A percentile compares a stretch with the other conserved stretches of the same genome.
Evolutionary conservation across 495 filamentous ascomycete genomes (phyloP).

Genomic region (Podospora didyma): DNA sequence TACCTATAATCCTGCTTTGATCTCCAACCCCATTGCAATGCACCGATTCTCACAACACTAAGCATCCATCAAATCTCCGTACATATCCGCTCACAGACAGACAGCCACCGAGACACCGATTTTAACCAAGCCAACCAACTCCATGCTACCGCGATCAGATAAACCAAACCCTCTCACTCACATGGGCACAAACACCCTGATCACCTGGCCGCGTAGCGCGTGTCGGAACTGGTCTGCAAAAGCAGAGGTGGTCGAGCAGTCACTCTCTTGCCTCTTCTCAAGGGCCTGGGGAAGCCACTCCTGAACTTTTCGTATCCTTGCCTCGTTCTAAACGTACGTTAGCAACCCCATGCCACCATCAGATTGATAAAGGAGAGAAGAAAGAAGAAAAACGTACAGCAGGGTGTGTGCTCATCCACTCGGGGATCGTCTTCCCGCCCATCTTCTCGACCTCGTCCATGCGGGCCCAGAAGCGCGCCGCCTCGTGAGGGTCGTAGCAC

Average conservation of each 20-base stretch:
- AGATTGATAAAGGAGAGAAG: no score
- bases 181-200: no score
- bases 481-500: slow-evolving; percentile 69
- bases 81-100: no score
- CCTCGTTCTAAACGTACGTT: slow-evolving; percentile 51
- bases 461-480: slow-evolving; percentile 67
- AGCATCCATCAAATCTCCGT: no score
- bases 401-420: slow-evolving; percentile 86
- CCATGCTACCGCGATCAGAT: no score
- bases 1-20: no score
- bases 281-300: slow-evolving; percentile 61
- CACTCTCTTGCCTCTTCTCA: slow-evolving; percentile 48
- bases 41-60: no score
- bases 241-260: slow-evolving; percentile 38
- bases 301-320: slow-evolving; percentile 65
- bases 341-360: not conserved
- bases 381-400: slow-evolving; percentile 56
- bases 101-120: no score
- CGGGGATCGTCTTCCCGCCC: slow-evolving; percentile 51
- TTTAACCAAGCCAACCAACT: no score
- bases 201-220: slow-evolving; percentile 16
- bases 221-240: slow-evolving; percentile 36
- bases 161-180: no score
- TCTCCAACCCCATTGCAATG: no score
- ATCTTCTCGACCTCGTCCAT: slow-evolving; percentile 57